phyloP scores from a whole-genome alignment of 805 yeast species.

The Cyberlindnera lachancei region DNA sequence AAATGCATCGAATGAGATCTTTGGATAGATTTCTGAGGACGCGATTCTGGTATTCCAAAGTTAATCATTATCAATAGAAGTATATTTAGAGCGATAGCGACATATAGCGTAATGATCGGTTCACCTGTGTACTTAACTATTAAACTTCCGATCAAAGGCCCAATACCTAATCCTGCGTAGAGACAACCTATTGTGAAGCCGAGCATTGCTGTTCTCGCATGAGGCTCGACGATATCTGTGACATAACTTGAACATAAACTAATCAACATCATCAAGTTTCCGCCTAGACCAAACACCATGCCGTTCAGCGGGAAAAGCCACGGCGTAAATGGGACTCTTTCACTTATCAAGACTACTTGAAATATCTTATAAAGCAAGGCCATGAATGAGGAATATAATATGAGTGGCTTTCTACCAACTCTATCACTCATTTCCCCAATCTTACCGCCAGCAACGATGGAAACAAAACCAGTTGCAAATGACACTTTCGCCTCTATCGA shows the following conservation, averaged over 20 bases:
- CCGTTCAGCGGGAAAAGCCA: slow-evolving; percentile 36
- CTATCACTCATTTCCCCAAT: slow-evolving; percentile 59
- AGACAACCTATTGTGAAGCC: slow-evolving; percentile 54
- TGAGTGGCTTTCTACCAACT: slow-evolving; percentile 49
- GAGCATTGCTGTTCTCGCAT: slow-evolving; percentile 47
- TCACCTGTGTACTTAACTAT: slow-evolving; percentile 24
- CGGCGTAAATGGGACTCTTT: slow-evolving; percentile 29
- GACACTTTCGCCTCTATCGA: slow-evolving; percentile 38
- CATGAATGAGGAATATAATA: slow-evolving; percentile 28
- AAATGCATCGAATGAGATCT: slow-evolving; percentile 39
- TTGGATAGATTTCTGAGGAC: slow-evolving; percentile 45
- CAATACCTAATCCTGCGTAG: slow-evolving; percentile 53
- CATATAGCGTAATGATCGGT: slow-evolving; percentile 25
- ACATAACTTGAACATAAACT: slow-evolving; percentile 62
- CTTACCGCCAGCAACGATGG: slow-evolving; percentile 50
- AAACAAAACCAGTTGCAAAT: slow-evolving; percentile 35
- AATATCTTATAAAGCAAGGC: slow-evolving; percentile 18
- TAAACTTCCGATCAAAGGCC: slow-evolving; percentile 53
- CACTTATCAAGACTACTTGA: slow-evolving; percentile 24
- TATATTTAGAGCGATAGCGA: slow-evolving; percentile 23
- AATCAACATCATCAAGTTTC: slow-evolving; percentile 50
- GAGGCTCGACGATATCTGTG: slow-evolving; percentile 63
- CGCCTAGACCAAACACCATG: slow-evolving; percentile 45
- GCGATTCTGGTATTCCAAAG: slow-evolving; percentile 52
- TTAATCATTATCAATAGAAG: slow-evolving; percentile 28